phyloP scores from a whole-genome alignment of 805 yeast genomes.

The Kluyveromyces nonfermentans region DNA sequence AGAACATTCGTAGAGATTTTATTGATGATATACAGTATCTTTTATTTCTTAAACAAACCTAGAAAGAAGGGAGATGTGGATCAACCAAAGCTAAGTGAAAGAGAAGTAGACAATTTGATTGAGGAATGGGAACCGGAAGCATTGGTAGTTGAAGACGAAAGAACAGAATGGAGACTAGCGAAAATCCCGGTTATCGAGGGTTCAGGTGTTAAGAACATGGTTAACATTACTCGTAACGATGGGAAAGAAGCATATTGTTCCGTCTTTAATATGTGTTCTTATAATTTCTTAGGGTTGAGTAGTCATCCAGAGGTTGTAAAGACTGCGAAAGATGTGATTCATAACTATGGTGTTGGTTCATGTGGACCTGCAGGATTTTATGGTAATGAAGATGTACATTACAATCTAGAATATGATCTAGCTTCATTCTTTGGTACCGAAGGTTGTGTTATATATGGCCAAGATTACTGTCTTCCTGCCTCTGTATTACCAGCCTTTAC shows the following conservation, averaged over 20 bases:
- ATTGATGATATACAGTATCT: slow-evolving; percentile 69
- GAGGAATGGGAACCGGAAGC: slow-evolving; percentile 93
- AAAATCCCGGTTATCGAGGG: slow-evolving; percentile 58
- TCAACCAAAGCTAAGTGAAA: slow-evolving; percentile 48
- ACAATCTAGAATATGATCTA: slow-evolving; percentile 63
- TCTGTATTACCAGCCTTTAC: slow-evolving; percentile 89
- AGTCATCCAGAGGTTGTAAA: slow-evolving; percentile 36
- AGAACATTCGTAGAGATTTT: slow-evolving; percentile 75
- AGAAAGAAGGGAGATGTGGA: slow-evolving; percentile 65
- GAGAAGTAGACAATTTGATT: slow-evolving; percentile 72
- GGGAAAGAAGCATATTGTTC: slow-evolving; percentile 22
- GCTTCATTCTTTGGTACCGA: slow-evolving; percentile 71
- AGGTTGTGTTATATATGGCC: slow-evolving; percentile 79
- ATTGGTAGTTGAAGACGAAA: slow-evolving; percentile 44
- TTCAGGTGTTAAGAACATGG: slow-evolving; percentile 33
- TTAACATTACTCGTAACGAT: slow-evolving; percentile 21
- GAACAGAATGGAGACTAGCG: slow-evolving; percentile 54
- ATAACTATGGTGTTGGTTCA: slow-evolving; percentile 85
- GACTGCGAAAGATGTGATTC: slow-evolving; percentile 50
- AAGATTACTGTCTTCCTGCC: slow-evolving; percentile 78
- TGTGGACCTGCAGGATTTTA: slow-evolving; percentile 98
- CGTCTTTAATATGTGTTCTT: slow-evolving; percentile 59
- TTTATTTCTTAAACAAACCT: slow-evolving; percentile 65
- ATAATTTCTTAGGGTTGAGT: slow-evolving; percentile 63
- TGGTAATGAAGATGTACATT: slow-evolving; percentile 90